Evolutionary conservation across 768 basidiomycete species (phyloP), one percentile per base, ranked within the genome.

Genomic region (Boletellus sp.): DNA sequence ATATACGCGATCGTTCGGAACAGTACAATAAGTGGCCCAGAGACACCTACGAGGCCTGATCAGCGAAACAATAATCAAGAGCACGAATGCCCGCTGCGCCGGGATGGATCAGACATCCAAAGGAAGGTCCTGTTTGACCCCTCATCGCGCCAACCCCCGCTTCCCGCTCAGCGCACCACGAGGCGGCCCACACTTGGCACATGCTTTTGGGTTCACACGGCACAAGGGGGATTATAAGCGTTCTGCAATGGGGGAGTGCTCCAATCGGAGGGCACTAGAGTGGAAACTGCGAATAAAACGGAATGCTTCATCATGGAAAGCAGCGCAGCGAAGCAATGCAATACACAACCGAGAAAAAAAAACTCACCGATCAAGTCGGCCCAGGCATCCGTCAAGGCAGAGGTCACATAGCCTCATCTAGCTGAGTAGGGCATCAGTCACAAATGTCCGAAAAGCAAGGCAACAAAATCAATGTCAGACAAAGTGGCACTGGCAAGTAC

Each of bases 401-500:
- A 20, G 0, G 26, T n/a, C 11, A 10, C 12, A 8, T 3, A 15
- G 16, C 13, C 1, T 24, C 0, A 42, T 24, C 55, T 64, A 34
- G 42, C 50, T 47, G 47, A 23, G 39, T 12, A 52, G 17, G 38
- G 31, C 7, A 45, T 59, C 39, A 62, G 70, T 10, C 41, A 58
- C 13, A 20, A 48, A 42, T 6, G 0, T 42, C 34, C 3, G 8
- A 28, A 51, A 36, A 6, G 0, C 13, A 24, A 15, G 24, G 15
- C 11, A 38, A 15, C 4, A 44, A 42, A 64, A 53, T 53, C n/a
- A n/a, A n/a, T n/a, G 64, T 89, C 86, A 88, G 87, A 84, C 80
- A 65, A 84, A 87, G 83, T 77, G 85, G 84, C 84, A 85, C 86
- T 88, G 86, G 87, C 86, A 87, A 87, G 85, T 85, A 79, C 84